Evolutionary conservation across 768 basidiomycete genomes (phyloP).

Genomic region (Arthromyces matolae): DNA sequence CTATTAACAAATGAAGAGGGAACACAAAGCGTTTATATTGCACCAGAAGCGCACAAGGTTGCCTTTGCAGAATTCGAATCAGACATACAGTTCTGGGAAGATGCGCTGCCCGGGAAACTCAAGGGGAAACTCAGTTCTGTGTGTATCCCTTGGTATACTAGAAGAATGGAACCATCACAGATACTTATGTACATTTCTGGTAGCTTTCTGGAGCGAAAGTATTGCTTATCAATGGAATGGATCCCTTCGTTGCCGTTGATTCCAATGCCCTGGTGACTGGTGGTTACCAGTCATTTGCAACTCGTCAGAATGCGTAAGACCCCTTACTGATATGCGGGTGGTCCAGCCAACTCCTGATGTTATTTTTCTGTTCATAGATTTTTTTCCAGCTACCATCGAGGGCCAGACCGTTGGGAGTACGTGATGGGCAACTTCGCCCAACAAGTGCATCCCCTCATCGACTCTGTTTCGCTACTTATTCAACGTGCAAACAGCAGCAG

Average conservation of each 20-base stretch:
- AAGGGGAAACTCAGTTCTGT: conserved; percentile 46
- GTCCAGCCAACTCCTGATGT: background rate
- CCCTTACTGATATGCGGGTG: background rate
- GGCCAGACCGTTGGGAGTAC: conserved; percentile 37
- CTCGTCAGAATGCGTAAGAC: conserved; percentile 48
- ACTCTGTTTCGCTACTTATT: conserved; percentile 48
- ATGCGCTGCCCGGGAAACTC: conserved; percentile 43
- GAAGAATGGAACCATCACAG: background rate
- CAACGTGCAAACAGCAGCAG: conserved; percentile 35
- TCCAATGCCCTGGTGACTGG: conserved; percentile 48
- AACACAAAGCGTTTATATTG: conserved; percentile 48
- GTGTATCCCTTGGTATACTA: conserved; percentile 10
- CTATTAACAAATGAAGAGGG: conserved; percentile 42
- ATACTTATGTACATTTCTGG: background rate
- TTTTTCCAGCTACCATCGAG: conserved; percentile 43
- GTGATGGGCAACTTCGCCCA: conserved; percentile 54
- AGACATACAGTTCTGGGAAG: conserved; percentile 52
- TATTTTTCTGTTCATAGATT: conserved; percentile 28
- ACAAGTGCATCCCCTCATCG: conserved; percentile 46
- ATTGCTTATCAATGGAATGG: conserved; percentile 46
- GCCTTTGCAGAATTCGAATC: conserved; percentile 48
- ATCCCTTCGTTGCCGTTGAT: conserved; percentile 50
- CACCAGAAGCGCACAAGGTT: conserved; percentile 50
- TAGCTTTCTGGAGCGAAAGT: conserved; percentile 52
- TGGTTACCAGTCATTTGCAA: conserved; percentile 49